phyloP scores from a whole-genome alignment of 176 grass and related monocot genomes.

The Musa acuminata region DNA sequence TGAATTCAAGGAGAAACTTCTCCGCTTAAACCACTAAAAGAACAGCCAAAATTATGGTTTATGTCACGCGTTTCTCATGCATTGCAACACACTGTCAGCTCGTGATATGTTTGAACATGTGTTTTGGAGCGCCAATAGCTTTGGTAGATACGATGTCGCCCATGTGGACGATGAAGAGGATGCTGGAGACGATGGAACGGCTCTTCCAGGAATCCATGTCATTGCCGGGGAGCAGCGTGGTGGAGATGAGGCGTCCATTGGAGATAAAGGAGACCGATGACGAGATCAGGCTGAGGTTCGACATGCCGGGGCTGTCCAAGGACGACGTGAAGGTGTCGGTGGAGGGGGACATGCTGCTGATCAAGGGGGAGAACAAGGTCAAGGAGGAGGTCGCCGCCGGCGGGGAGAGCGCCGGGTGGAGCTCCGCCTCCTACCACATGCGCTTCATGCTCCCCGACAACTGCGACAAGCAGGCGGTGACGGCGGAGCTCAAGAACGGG shows the following conservation, averaged over 20 bases:
- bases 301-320: slow-evolving; percentile 56
- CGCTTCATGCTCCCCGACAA: slow-evolving; percentile 38
- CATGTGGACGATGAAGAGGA: slow-evolving; percentile 76
- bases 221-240: slow-evolving; percentile 20
- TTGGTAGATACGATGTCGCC: slow-evolving; percentile 63
- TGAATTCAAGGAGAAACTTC: too few species aligned
- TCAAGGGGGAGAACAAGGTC: slow-evolving; percentile 45
- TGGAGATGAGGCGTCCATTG: slow-evolving; percentile 44
- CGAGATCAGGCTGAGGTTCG: slow-evolving; percentile 72
- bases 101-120: too few species aligned
- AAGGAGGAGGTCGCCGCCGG: slow-evolving; percentile 13
- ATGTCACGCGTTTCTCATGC: too few species aligned
- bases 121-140: slow-evolving; percentile 11
- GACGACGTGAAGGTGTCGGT: slow-evolving; percentile 72
- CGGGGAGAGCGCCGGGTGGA: slow-evolving; percentile 3
- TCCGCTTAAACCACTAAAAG: too few species aligned
- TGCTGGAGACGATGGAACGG: slow-evolving; percentile 80
- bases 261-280: slow-evolving; percentile 51
- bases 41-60: too few species aligned
- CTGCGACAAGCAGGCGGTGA: slow-evolving; percentile 53
- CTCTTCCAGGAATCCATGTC: slow-evolving; percentile 59
- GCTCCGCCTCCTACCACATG: slow-evolving; percentile 45
- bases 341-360: slow-evolving; percentile 56
- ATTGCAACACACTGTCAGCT: too few species aligned
- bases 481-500: slow-evolving; percentile 66